Conservation (phyloP, 805 yeast genomes). For the Candida lessepsii region DNA sequence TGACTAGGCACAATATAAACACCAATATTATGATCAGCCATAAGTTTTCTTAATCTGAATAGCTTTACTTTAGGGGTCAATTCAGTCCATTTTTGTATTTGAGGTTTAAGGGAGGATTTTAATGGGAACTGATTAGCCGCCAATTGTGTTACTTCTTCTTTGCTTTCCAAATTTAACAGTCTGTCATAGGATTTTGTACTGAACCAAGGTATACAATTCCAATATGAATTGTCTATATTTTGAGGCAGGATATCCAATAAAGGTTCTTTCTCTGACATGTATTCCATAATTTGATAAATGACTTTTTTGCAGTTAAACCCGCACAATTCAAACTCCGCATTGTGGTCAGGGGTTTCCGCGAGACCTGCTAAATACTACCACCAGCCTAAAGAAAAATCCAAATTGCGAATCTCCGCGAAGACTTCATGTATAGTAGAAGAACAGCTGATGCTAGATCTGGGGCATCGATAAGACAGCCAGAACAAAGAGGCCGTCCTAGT, state of each 20-base stretch:
- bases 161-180: too few relatives aligned
- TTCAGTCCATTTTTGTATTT: slow-evolving; percentile 1
- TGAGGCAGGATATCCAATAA: not conserved
- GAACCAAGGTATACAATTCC: not conserved
- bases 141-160: too few relatives aligned
- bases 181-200: too few relatives aligned
- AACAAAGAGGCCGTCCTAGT: slow-evolving; percentile 3
- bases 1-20: slow-evolving; percentile 81
- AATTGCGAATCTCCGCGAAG: not conserved
- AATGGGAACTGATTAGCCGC: not conserved
- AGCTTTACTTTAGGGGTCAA: slow-evolving; percentile 57
- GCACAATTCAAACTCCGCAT: not conserved
- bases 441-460: slow-evolving; percentile 4
- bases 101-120: not conserved
- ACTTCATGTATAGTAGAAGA: slow-evolving; percentile 11
- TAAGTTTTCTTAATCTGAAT: slow-evolving; percentile 55
- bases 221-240: not conserved
- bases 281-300: not conserved
- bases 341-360: too few relatives aligned
- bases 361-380: not conserved
- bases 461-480: slow-evolving; percentile 1
- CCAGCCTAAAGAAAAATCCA: not conserved
- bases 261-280: not conserved
- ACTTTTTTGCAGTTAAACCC: slow-evolving; percentile 1
- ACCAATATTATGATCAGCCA: slow-evolving; percentile 63